Evolutionary conservation across 208 protist genomes (phyloP), one percentile per base, ranked within the genome.

Genomic region (Leptomonas pyrrhocoris): DNA sequence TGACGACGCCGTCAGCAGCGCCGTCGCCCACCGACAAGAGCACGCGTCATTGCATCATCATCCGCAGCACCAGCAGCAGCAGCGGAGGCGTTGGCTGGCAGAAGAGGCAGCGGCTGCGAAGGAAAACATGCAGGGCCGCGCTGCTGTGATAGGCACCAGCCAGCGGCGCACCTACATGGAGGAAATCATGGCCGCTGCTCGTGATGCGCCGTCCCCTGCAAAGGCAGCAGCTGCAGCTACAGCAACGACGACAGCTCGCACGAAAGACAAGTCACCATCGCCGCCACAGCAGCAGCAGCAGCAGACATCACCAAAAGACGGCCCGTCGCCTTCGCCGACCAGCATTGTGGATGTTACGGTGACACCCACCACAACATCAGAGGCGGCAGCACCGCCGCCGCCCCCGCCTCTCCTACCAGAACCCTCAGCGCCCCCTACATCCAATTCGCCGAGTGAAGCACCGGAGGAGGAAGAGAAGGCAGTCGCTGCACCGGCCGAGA

Each of bases 91-190:
- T 18, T 61, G 54, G 53, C 25, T 59, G 50, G 45, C 65, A 7
- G 50, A 71, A 54, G 50, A 54, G 21, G 45, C 25, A 1, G 57
- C 53, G n/a, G 70, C 53, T 3, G 43, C 53, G 19, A 58, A 55
- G 31, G 51, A 31, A 36, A 58, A 51, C 7, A n/a, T 18, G n/a
- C 68, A 54, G 27, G 67, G 60, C 40, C 67, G 66, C 28, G 61
- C 67, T 8, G 68, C 72, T 28, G 50, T 72, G 27, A 77, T 77
- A 23, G 72, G 72, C 19, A 72, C 72, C 4, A 48, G 57, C 48
- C 30, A 61, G 64, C 63, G 72, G 16, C 63, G 64, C 11, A 77
- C 72, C 21, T 77, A 72, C 51, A 70, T 77, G 27, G 72, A 77
- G 31, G 18, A 54, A 18, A 42, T 77, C 40, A 72, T 77, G 64